Evolutionary conservation across 768 basidiomycete species (phyloP).

Genomic region (Lyophyllum decastes): DNA sequence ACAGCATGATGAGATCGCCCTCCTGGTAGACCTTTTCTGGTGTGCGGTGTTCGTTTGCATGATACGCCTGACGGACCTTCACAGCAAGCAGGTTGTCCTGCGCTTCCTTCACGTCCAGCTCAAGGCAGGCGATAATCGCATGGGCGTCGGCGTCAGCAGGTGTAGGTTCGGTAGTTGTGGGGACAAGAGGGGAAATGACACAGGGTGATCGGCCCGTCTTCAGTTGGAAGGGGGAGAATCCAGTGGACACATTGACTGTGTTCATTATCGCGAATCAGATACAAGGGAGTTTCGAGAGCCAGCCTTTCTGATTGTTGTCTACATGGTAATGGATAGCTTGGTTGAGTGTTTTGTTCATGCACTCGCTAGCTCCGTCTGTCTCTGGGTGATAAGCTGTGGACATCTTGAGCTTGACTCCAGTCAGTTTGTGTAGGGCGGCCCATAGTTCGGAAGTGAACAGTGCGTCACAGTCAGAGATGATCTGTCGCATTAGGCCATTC

Average conservation of each 20-base stretch:
- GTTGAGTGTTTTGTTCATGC: constrained; percentile 32
- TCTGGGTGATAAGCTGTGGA: constrained; percentile 40
- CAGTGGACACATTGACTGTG: constrained; percentile 29
- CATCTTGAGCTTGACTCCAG: constrained; percentile 31
- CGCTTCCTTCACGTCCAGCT: constrained; percentile 24
- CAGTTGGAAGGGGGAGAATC: constrained; percentile 33
- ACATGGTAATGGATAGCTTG: constrained; percentile 30
- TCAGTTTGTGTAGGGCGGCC: constrained; percentile 24
- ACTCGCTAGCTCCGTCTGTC: constrained; percentile 37
- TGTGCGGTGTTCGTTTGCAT: constrained; percentile 28
- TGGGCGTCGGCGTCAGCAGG: neutral
- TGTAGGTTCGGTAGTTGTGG: neutral
- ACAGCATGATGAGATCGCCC: constrained; percentile 37
- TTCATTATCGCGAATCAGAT: constrained; percentile 37
- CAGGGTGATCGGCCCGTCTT: constrained; percentile 21
- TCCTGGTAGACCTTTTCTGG: constrained; percentile 24
- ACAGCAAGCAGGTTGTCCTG: constrained; percentile 29
- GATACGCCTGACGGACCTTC: constrained; percentile 28
- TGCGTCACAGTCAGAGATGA: constrained; percentile 33
- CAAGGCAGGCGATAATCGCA: neutral
- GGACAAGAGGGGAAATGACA: constrained; percentile 24
- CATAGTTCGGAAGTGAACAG: constrained; percentile 30
- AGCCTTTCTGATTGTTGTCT: constrained; percentile 31
- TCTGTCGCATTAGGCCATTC: constrained; percentile 28
- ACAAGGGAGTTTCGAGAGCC: constrained; percentile 24